Evolutionary conservation across 768 basidiomycete genomes (phyloP).

Genomic region (Suillus occidentalis): DNA sequence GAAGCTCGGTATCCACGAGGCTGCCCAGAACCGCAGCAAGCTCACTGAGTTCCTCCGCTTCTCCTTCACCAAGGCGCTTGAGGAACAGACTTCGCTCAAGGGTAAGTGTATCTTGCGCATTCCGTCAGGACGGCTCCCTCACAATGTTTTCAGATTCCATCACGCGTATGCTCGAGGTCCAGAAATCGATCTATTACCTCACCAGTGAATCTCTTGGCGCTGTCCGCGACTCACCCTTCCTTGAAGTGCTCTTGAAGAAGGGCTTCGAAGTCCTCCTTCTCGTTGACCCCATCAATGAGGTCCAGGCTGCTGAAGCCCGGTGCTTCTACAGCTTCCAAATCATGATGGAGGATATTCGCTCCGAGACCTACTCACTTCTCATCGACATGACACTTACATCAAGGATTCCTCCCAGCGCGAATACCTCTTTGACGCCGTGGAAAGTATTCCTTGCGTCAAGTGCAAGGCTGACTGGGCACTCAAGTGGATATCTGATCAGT

Average conservation of each 20-base stretch:
- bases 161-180: constrained; percentile 98
- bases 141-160: constrained; percentile 75
- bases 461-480: constrained; percentile 96
- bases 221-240: constrained; percentile 94
- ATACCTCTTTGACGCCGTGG: constrained; percentile 88
- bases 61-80: constrained; percentile 90
- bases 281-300: constrained; percentile 95
- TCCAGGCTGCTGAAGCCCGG: constrained; percentile 88
- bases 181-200: constrained; percentile 99
- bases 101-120: constrained; percentile 45
- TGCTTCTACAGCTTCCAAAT: constrained; percentile 99
- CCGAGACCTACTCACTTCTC: constrained; percentile 93
- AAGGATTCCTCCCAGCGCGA: constrained; percentile 74
- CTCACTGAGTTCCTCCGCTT: constrained; percentile 99
- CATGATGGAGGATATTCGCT: constrained; percentile 99
- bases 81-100: constrained; percentile 93
- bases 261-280: constrained; percentile 97
- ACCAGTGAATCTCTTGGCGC: constrained; percentile 96
- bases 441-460: constrained; percentile 91
- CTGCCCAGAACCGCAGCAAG: constrained; percentile 98
- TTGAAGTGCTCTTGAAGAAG: constrained; percentile 99
- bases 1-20: constrained; percentile 99
- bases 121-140: neutral
- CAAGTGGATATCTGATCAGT: constrained; percentile 82
- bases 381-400: constrained; percentile 96